Evolutionary conservation across 2,329 filamentous ascomycete species (phyloP).

Genomic region (Magnaporthiopsis incrustans): DNA sequence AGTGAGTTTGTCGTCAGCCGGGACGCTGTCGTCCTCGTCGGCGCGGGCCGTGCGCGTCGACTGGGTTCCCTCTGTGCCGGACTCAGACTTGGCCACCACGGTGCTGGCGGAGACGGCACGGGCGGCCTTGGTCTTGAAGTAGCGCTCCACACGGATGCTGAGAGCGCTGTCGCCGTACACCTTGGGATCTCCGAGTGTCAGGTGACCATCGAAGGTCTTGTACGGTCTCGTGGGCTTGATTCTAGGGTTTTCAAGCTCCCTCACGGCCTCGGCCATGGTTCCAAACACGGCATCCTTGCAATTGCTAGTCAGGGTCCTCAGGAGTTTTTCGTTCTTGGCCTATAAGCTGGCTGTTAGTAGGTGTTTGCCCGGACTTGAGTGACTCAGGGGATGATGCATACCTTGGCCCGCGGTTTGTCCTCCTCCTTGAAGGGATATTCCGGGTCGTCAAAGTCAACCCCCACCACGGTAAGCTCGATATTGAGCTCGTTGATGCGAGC

Average conservation of each 20-base stretch:
- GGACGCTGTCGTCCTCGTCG: background rate
- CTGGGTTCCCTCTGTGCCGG: constrained; percentile 34
- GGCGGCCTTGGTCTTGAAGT: constrained; percentile 76
- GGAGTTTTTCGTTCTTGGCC: constrained; percentile 62
- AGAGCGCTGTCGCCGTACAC: constrained; percentile 62
- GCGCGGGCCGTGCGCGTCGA: constrained; percentile 39
- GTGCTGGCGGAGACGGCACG: constrained; percentile 67
- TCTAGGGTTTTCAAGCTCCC: constrained; percentile 68
- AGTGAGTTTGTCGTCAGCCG: constrained; percentile 40
- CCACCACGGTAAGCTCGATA: constrained; percentile 77
- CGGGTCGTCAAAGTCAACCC: constrained; percentile 86
- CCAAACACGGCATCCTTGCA: constrained; percentile 65
- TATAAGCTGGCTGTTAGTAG: constrained; percentile 20
- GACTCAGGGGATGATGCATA: constrained; percentile 19
- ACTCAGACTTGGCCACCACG: constrained; percentile 54
- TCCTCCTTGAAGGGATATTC: constrained; percentile 92
- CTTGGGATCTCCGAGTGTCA: constrained; percentile 73
- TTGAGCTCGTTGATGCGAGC: constrained; percentile 65
- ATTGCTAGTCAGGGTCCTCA: constrained; percentile 57
- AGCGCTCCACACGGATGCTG: constrained; percentile 81
- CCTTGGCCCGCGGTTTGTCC: constrained; percentile 66
- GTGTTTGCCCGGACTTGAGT: constrained; percentile 12
- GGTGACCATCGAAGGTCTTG: constrained; percentile 67
- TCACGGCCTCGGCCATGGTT: constrained; percentile 79
- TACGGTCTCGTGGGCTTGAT: constrained; percentile 70